Base-by-base conservation (phyloP, 2,329 filamentous ascomycete species). In the Pseudovirgaria hyperparasitica region DNA sequence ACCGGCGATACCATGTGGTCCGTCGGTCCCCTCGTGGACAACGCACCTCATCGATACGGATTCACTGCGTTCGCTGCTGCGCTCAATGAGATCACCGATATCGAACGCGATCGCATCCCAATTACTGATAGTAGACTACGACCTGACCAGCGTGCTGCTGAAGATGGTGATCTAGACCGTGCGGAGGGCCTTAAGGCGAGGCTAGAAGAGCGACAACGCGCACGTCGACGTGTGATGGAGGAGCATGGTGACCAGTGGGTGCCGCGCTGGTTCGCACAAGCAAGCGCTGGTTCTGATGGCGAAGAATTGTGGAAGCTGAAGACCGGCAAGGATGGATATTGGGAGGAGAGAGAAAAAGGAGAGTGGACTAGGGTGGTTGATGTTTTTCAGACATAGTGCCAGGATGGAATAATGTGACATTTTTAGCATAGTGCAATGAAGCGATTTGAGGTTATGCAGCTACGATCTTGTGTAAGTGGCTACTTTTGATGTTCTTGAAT, bases 271-370 rank as follows among this genome's bases (percentile, higher is more conserved):
- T 98, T 98, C 49, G 70, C 74, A 6, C 43, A 45, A 8, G 49
- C 27, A 1, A 35, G 45, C 19, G 50, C 43, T 13, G 45, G 38
- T 2, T 33, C 39, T 7, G 31, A 50, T 20, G 55, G 48, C 1
- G 59, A 63, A 34, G 62, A 65, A 39, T 48, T 62, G n/a, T 66
- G 62, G 62, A 42, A 73, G 43, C 54, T 93, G 36, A 90, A 76
- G 59, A 63, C 63, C 3, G 84, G 85, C 12, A 85, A 78, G 54
- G 84, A 92, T 11, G 76, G 82, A 6, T 98, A 98, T 56, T 98
- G 90, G 90, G 86, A 93, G 48, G 77, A 82, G 55, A 70, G 87
- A 34, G 67, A 63, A 3, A 70, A 60, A 37, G 76, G 76, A 2
- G 62, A 62, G 30, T 93, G 82, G 82, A 54, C 54, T 6, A 63